A percentile compares a stretch with the other conserved stretches of the same genome.
phyloP scores from a whole-genome alignment of 2,329 filamentous ascomycete species.

The Zymoseptoria pseudotritici region DNA sequence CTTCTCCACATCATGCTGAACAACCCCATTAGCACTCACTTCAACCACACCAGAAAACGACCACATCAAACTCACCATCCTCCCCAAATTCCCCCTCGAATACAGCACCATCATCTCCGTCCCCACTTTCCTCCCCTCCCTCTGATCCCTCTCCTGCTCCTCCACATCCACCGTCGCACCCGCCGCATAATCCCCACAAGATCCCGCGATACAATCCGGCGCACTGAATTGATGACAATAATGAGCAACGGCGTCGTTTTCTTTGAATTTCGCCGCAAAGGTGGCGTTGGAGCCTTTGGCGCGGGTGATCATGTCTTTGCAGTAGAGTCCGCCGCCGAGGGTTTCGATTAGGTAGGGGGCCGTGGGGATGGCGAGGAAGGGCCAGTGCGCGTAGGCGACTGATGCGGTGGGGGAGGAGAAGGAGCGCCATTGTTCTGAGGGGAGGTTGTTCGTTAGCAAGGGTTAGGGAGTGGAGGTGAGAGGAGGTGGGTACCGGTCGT shows the following conservation, averaged over 20 bases:
- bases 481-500: slow-evolving; percentile 23
- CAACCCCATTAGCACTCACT: no score
- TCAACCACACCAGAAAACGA: no score
- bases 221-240: slow-evolving; percentile 39
- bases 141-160: slow-evolving; percentile 41
- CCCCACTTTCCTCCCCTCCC: slow-evolving; percentile 36
- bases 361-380: slow-evolving; percentile 42
- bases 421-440: slow-evolving; percentile 35
- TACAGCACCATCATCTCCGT: slow-evolving; percentile 40
- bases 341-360: slow-evolving; percentile 39
- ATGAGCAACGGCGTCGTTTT: slow-evolving; percentile 36
- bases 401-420: slow-evolving; percentile 34
- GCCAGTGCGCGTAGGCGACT: slow-evolving; percentile 44
- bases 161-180: slow-evolving; percentile 37
- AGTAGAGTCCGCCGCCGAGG: slow-evolving; percentile 37
- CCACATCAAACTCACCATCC: slow-evolving; percentile 10
- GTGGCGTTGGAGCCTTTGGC: slow-evolving; percentile 23
- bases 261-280: slow-evolving; percentile 24
- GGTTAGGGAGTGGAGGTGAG: not conserved
- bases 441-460: not conserved
- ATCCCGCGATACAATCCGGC: slow-evolving; percentile 36
- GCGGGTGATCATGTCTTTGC: slow-evolving; percentile 28
- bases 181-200: slow-evolving; percentile 43
- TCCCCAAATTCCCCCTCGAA: slow-evolving; percentile 36
- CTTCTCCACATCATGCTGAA: slow-evolving; percentile 32